These are phyloP conservation scores for Chlorella sp. DNA, from an alignment of 139 green algal species.

Conservation along the genomic window DNA sequence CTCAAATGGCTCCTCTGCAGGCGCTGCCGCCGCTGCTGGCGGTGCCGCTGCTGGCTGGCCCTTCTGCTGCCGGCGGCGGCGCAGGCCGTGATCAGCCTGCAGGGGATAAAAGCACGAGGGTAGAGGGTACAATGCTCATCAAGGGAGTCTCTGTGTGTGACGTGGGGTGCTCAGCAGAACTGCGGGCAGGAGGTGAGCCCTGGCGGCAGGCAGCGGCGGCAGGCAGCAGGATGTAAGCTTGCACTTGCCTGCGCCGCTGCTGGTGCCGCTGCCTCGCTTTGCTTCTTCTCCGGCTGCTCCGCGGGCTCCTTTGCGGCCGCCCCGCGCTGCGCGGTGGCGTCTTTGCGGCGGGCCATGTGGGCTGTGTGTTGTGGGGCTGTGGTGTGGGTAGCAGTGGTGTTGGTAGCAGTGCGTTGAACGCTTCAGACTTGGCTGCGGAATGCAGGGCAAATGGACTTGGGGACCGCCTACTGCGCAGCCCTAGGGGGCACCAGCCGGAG, in stretches of 20 bases:
- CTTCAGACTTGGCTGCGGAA: too few species aligned
- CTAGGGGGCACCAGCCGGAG: too few species aligned
- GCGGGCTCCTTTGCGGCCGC: not conserved
- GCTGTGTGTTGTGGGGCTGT: not conserved
- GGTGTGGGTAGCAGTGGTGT: not conserved
- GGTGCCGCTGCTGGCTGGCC: not conserved
- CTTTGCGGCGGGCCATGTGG: constrained; percentile 9
- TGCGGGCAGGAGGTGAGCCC: not conserved
- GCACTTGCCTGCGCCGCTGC: constrained; percentile 5
- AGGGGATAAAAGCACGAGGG: not conserved
- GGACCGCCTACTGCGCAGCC: too few species aligned
- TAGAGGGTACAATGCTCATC: not conserved
- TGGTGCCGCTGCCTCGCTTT: not conserved
- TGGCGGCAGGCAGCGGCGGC: not conserved
- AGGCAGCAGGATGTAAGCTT: not conserved
- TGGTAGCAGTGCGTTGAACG: too few species aligned
- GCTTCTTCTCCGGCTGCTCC: not conserved
- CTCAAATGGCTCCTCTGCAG: not conserved
- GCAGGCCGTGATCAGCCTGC: not conserved
- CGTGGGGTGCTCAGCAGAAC: not conserved
- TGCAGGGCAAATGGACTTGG: too few species aligned
- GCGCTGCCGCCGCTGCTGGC: not conserved
- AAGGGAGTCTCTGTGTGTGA: too few species aligned
- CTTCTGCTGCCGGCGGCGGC: not conserved
- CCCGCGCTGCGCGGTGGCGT: not conserved